phyloP scores from a whole-genome alignment of 345 rosid genomes.

The Citrus maxima region DNA sequence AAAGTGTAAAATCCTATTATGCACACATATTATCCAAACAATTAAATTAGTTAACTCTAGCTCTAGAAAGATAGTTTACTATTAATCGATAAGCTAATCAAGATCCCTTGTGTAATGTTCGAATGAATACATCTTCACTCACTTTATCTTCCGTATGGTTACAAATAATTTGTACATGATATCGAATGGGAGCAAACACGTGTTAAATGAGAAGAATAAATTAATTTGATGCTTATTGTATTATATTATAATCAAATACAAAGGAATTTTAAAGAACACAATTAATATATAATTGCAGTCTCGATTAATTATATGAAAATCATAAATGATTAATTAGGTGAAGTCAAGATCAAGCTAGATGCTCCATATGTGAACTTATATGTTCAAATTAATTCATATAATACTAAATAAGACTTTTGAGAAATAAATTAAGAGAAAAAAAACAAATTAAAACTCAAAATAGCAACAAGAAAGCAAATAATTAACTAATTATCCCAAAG shows the following conservation, averaged over 20 bases:
- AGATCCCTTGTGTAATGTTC: too few relatives aligned
- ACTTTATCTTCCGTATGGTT: too few relatives aligned
- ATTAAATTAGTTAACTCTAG: too few relatives aligned
- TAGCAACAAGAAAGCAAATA: neutral
- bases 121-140: too few relatives aligned
- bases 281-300: neutral
- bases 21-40: too few relatives aligned
- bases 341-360: neutral
- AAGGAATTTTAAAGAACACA: neutral
- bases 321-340: neutral
- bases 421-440: neutral
- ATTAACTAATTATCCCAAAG: neutral
- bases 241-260: neutral
- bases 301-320: neutral
- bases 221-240: neutral
- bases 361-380: neutral
- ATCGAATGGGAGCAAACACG: too few relatives aligned
- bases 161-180: too few relatives aligned
- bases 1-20: too few relatives aligned
- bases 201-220: too few relatives aligned
- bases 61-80: too few relatives aligned
- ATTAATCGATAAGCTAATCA: too few relatives aligned
- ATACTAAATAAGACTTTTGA: neutral
- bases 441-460: neutral
- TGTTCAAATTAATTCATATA: neutral